These are phyloP conservation scores for Seminavis robusta DNA, from an alignment of 108 stramenopile species.

Conservation along the genomic window DNA sequence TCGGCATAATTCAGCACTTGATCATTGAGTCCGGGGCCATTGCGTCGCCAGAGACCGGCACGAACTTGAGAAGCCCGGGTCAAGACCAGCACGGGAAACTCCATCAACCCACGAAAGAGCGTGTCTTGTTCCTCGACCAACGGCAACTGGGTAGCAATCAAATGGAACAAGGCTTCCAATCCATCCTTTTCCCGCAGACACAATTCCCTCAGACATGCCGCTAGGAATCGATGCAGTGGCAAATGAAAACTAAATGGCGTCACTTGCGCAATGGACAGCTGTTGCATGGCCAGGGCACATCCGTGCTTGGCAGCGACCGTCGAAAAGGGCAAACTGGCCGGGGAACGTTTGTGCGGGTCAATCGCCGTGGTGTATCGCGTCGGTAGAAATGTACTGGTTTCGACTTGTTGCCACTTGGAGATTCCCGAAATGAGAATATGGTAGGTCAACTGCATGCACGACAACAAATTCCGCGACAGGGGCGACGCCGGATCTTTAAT, in stretches of 20 bases:
- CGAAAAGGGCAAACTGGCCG: conserved; percentile 72
- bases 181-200: conserved; percentile 52
- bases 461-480: conserved; percentile 47
- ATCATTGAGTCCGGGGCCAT: conserved; percentile 85
- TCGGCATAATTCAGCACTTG: conserved; percentile 87
- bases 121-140: conserved; percentile 15
- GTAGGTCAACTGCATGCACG: conserved; percentile 58
- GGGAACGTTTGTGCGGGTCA: conserved; percentile 39
- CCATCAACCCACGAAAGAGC: conserved; percentile 75
- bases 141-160: too few species aligned
- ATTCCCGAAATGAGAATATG: conserved; percentile 57
- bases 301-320: conserved; percentile 59
- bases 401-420: conserved; percentile 57
- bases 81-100: conserved; percentile 72
- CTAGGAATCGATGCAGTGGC: conserved; percentile 87
- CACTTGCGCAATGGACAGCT: conserved; percentile 72
- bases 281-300: conserved; percentile 52
- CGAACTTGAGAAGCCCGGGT: conserved; percentile 84
- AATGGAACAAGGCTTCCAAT: conserved; percentile 8
- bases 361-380: conserved; percentile 25
- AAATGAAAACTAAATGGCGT: conserved; percentile 86
- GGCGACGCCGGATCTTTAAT: conserved; percentile 58
- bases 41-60: conserved; percentile 89
- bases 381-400: conserved; percentile 50
- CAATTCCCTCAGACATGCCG: conserved; percentile 71